phyloP scores from a whole-genome alignment of 2,329 filamentous ascomycete genomes.

The Pseudocercospora musae region DNA sequence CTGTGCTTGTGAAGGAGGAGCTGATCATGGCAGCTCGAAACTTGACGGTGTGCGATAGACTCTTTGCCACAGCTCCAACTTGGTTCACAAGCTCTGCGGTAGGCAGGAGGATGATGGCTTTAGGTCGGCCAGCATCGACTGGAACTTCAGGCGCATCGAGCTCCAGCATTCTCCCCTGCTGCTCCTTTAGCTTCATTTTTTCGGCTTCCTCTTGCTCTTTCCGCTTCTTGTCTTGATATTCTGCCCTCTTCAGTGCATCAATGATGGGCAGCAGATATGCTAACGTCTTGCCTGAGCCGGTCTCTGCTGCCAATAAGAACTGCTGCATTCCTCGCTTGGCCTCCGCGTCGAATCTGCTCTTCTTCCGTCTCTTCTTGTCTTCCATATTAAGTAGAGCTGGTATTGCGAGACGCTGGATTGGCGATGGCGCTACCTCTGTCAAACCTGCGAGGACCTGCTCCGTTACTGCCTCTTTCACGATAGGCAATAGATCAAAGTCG shows the following conservation, averaged over 20 bases:
- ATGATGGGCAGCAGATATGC: slow-evolving; percentile 84
- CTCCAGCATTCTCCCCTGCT: slow-evolving; percentile 50
- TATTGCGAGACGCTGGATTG: slow-evolving; percentile 85
- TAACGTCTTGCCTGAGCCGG: slow-evolving; percentile 93
- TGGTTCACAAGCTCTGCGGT: slow-evolving; percentile 90
- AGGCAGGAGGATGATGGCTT: slow-evolving; percentile 81
- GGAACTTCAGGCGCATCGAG: slow-evolving; percentile 52
- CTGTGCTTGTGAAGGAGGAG: slow-evolving; percentile 68
- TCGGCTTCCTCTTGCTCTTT: slow-evolving; percentile 30
- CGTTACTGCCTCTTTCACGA: slow-evolving; percentile 66
- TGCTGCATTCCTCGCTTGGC: slow-evolving; percentile 49
- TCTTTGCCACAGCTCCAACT: slow-evolving; percentile 76
- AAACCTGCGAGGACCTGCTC: slow-evolving; percentile 73
- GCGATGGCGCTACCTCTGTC: slow-evolving; percentile 74
- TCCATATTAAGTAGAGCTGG: slow-evolving; percentile 68
- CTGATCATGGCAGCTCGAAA: slow-evolving; percentile 82
- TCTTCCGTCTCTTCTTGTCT: slow-evolving; percentile 36
- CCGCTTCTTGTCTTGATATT: slow-evolving; percentile 54
- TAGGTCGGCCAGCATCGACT: slow-evolving; percentile 70
- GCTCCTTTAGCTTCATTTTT: slow-evolving; percentile 27
- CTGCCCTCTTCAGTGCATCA: slow-evolving; percentile 75
- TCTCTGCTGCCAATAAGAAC: slow-evolving; percentile 90
- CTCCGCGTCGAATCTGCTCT: slow-evolving; percentile 28
- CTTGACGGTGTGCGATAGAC: slow-evolving; percentile 78
- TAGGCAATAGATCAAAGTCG: slow-evolving; percentile 71